Base-by-base conservation (phyloP, 23 red algal genomes). In the Gracilaria vermiculophylla region DNA sequence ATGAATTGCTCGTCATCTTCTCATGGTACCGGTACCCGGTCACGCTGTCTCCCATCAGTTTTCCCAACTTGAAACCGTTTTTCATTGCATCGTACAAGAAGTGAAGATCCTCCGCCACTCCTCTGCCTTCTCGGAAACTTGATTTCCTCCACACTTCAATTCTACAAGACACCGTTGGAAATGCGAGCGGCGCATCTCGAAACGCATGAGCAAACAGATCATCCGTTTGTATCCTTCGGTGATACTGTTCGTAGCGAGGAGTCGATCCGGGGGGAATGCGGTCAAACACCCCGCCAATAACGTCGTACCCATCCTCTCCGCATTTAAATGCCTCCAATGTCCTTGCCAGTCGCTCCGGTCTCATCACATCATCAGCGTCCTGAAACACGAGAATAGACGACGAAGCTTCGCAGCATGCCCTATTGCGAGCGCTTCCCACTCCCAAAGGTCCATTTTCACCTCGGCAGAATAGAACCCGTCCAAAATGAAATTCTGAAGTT, bases 141-240 rank as follows among this genome's bases (percentile, higher is more conserved):
- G 49, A 23, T 27, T 35, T 49, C 20, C 40, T 23, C 86, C 86
- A 90, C 19, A 80, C 76, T 62, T 31, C 32, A 20, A 56, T 65
- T 43, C 78, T 51, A 61, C 91, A 94, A 2, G 91, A 80, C 17
- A 94, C 64, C 21, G 91, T 94, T 3, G 91, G 91, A 69, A 94
- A 85, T 2, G 71, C 91, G 31, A 94, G 67, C 1, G 91, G 80
- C 13, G 80, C 79, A 65, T 94, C 91, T 2, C 91, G 79, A 61
- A 94, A 94, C 3, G 91, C 91, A 51, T 76, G 62, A 16, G 71
- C 83, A 28, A 92, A 81, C 47, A 92, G 67, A 21, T 80, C 76
- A 43, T 58, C 25, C 13, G 58, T 71, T 15, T 28, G 44, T 32
- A 77, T 5, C 16, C 81, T 58, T 32, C 44, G 42, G 51, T 94